Percentiles rank a stretch among this genome's conserved stretches.
Evolutionary conservation across 2,329 filamentous ascomycete genomes (phyloP).

Genomic region (Colletotrichum godetiae): DNA sequence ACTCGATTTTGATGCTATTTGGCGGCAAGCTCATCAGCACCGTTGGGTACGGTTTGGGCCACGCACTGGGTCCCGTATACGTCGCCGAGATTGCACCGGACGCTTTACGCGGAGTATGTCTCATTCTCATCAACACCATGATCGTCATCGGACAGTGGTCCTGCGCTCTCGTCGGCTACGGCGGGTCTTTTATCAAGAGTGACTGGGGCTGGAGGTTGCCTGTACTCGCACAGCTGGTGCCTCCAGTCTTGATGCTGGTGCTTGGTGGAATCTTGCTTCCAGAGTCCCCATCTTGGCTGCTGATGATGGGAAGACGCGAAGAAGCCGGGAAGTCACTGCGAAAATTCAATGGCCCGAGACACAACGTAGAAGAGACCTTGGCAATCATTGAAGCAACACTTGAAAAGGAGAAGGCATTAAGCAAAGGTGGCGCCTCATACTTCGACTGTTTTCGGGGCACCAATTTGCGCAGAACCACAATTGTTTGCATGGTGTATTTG

Average conservation of each 20-base stretch:
- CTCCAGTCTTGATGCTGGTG: neutral
- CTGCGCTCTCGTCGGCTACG: conserved; percentile 32
- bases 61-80: conserved; percentile 35
- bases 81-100: conserved; percentile 35
- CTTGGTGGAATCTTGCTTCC: conserved; percentile 26
- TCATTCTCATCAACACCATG: conserved; percentile 27
- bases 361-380: conserved; percentile 43
- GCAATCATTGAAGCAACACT: conserved; percentile 44
- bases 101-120: conserved; percentile 27
- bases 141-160: conserved; percentile 18
- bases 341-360: conserved; percentile 42
- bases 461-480: conserved; percentile 65
- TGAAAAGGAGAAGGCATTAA: conserved; percentile 46
- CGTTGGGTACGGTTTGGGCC: conserved; percentile 25
- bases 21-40: conserved; percentile 32
- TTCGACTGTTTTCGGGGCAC: conserved; percentile 60
- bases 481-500: conserved; percentile 69
- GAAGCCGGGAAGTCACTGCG: conserved; percentile 48
- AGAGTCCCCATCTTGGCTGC: conserved; percentile 52
- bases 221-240: conserved; percentile 10
- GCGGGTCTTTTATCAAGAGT: conserved; percentile 17
- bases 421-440: conserved; percentile 52
- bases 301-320: conserved; percentile 44
- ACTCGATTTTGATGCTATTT: conserved; percentile 27
- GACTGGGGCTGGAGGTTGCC: conserved; percentile 27